Conservation (phyloP, 306 rosid species). For the Inga leiocalycina region DNA sequence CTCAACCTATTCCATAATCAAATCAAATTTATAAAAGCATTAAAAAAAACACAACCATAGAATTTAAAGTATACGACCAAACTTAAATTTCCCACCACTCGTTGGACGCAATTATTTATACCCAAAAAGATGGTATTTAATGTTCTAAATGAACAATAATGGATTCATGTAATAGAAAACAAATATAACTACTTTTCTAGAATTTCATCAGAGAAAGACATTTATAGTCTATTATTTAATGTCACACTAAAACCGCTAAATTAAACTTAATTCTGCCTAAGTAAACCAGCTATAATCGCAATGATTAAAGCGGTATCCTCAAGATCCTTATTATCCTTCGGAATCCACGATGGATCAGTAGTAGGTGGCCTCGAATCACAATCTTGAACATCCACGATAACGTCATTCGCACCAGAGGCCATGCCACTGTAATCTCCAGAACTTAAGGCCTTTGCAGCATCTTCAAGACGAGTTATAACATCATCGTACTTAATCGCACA, state of each 20-base stretch:
- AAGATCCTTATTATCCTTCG: background rate
- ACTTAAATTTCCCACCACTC: background rate
- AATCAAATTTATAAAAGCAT: background rate
- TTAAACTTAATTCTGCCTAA: background rate
- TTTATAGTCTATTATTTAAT: background rate
- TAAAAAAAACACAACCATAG: background rate
- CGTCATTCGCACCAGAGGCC: background rate
- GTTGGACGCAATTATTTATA: background rate
- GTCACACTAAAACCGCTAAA: too few species aligned
- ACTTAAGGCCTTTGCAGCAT: background rate
- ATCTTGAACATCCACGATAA: background rate
- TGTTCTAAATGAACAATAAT: background rate
- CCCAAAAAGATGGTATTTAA: background rate
- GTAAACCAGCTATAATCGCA: background rate
- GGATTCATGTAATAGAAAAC: background rate
- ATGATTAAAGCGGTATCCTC: background rate
- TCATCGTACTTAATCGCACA: background rate
- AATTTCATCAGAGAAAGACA: background rate
- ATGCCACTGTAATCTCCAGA: background rate
- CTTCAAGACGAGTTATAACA: background rate
- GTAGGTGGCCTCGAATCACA: background rate
- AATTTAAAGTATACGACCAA: background rate
- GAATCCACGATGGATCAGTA: background rate
- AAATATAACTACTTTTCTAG: background rate
- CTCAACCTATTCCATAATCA: background rate